Base-by-base conservation (phyloP, 192 early-diverging fungal species). In the Coemansia sp. region DNA sequence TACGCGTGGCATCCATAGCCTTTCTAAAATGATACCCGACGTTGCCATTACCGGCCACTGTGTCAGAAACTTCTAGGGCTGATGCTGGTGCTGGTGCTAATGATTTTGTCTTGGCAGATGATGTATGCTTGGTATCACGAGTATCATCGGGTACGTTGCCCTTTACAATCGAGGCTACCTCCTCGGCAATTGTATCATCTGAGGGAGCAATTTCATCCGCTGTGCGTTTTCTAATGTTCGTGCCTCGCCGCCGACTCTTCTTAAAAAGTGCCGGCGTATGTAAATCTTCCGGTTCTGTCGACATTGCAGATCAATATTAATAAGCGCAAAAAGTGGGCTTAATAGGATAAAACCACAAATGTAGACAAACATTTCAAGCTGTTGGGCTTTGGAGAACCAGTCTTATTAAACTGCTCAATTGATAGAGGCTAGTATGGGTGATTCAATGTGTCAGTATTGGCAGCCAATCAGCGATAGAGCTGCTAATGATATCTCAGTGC, bases 191-290 rank as follows among this genome's bases (percentile, higher is more conserved):
- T 50, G 69, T 67, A 4, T 72, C 56, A 6, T 32, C 67, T 4
- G 62, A 55, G 38, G 25, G 31, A 27, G 51, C 4, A 24, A 56
- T 64, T 3, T 73, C 63, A 19, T 77, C 70, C 23, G 58, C 61
- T 21, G 69, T 41, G 56, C 83, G 73, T 50, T 79, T 79, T 7
- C 77, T 28, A 54, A 74, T 60, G 54, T 74, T 78, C 24, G 62
- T 54, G n/a, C 64, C 71, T 79, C 77, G 77, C 77, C 77, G 77
- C 49, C 66, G 69, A 68, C 71, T 70, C 56, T 74, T 79, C 18
- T 66, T 76, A 47, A 76, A 76, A 26, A 69, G 62, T 27, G 67
- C 28, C 14, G 22, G 22, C 7, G 58, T 18, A 26, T 12, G 47
- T 18, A 10, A 27, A n/a, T 64, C 62, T 5, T 58, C 32, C 3